phyloP scores from a whole-genome alignment of 306 rosid species.

The Elaeagnus macrophylla region DNA sequence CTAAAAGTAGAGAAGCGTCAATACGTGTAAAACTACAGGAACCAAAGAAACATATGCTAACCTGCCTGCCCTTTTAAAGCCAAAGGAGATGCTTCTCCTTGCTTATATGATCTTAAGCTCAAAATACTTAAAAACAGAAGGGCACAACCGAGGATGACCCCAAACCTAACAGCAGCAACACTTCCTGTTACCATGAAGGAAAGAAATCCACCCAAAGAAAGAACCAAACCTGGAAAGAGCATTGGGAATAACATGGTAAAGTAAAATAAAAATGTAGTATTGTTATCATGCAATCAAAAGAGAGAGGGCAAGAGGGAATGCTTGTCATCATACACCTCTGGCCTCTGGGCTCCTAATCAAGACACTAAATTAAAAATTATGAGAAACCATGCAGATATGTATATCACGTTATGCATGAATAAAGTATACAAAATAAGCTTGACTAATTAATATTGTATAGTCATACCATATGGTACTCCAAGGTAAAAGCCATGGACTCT shows the following conservation, averaged over 20 bases:
- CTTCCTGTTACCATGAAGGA: slow-evolving; percentile 85
- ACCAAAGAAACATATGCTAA: slow-evolving; percentile 21
- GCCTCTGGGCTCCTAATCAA: too few species aligned
- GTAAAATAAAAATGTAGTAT: neutral
- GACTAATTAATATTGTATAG: neutral
- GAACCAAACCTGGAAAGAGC: slow-evolving; percentile 60
- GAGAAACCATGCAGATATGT: too few species aligned
- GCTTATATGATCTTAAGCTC: slow-evolving; percentile 56
- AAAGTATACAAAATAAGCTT: neutral
- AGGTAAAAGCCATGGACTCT: slow-evolving; percentile 64
- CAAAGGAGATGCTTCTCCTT: slow-evolving; percentile 47
- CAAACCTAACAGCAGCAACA: slow-evolving; percentile 71
- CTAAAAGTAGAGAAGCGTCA: neutral
- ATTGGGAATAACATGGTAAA: slow-evolving; percentile 12
- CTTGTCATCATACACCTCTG: too few species aligned
- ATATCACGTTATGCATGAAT: too few species aligned
- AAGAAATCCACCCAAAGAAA: slow-evolving; percentile 82
- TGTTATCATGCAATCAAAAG: neutral
- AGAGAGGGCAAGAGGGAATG: neutral
- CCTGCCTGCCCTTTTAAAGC: slow-evolving; percentile 87
- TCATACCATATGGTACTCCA: slow-evolving; percentile 89
- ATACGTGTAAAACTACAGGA: neutral
- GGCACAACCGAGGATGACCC: slow-evolving; percentile 75
- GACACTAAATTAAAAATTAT: too few species aligned
- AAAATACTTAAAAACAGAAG: slow-evolving; percentile 63